Evolutionary conservation across 2,329 filamentous ascomycete genomes (phyloP).

Genomic region (Colletotrichum viniferum): DNA sequence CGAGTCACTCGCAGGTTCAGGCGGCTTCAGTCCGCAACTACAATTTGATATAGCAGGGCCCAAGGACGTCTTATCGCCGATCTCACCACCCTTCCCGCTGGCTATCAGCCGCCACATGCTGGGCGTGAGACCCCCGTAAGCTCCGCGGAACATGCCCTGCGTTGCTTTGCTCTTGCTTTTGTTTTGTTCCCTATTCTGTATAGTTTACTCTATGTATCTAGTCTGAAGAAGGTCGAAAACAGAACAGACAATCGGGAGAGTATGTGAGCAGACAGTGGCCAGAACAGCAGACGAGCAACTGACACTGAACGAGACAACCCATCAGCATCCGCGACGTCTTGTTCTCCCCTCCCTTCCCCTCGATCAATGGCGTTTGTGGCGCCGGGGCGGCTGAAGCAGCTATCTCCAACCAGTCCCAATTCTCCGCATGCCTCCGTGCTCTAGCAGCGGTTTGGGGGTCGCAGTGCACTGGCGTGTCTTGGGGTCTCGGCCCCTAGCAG

Average conservation of each 20-base stretch:
- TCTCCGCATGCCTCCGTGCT: background rate
- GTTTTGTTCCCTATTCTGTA: no score
- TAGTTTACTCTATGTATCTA: no score
- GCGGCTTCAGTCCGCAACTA: background rate
- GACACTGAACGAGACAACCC: background rate
- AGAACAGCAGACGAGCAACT: background rate
- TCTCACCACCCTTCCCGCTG: background rate
- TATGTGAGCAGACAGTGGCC: background rate
- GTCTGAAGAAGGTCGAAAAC: background rate
- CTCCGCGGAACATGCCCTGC: background rate
- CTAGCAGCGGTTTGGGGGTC: background rate
- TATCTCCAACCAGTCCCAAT: conserved; percentile 15
- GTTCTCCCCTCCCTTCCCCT: background rate
- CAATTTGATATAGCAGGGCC: background rate
- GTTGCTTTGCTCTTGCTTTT: background rate
- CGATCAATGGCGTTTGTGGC: conserved; percentile 7
- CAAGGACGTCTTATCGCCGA: background rate
- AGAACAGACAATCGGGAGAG: background rate
- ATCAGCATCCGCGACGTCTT: background rate
- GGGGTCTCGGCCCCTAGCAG: conserved; percentile 9
- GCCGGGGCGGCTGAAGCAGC: conserved; percentile 12
- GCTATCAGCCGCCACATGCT: background rate
- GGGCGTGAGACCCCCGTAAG: background rate
- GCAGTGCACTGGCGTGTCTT: conserved; percentile 4
- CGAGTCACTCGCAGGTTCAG: background rate